Conservation (phyloP, 331 rosid genomes). For the Pyrus hybrid region DNA sequence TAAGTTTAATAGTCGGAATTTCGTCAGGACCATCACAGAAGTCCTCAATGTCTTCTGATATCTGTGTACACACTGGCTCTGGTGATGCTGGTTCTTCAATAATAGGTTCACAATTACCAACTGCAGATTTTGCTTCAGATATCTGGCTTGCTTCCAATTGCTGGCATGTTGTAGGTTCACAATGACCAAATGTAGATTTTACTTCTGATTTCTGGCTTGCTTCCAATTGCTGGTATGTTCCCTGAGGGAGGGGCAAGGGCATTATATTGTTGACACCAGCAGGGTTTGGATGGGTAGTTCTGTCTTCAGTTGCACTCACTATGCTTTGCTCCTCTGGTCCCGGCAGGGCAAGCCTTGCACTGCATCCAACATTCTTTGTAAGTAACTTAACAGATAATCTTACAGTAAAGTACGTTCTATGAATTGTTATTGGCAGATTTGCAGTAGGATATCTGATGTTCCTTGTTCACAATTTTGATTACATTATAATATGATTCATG, state of each 20-base stretch:
- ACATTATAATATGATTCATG: neutral
- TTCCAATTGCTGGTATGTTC: slow-evolving; percentile 34
- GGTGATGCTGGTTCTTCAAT: slow-evolving; percentile 96
- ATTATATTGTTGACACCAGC: slow-evolving; percentile 25
- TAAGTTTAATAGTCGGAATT: slow-evolving; percentile 81
- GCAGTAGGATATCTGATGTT: neutral
- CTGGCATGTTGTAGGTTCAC: slow-evolving; percentile 43
- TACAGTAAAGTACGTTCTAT: neutral
- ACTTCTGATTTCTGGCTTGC: slow-evolving; percentile 31
- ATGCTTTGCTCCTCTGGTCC: slow-evolving; percentile 77
- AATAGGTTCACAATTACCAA: slow-evolving; percentile 58
- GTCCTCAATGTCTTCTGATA: slow-evolving; percentile 69
- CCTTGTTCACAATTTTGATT: neutral
- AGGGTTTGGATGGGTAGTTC: slow-evolving; percentile 29
- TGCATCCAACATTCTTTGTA: slow-evolving; percentile 37
- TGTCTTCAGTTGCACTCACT: slow-evolving; percentile 44
- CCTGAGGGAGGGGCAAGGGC: slow-evolving; percentile 46
- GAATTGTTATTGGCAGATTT: slow-evolving; percentile 10
- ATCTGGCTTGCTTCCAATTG: slow-evolving; percentile 35
- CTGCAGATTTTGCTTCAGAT: slow-evolving; percentile 24
- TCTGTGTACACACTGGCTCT: slow-evolving; percentile 62
- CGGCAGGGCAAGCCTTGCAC: slow-evolving; percentile 97
- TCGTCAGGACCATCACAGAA: slow-evolving; percentile 58
- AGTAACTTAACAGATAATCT: slow-evolving; percentile 22
- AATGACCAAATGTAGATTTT: slow-evolving; percentile 26